Evolutionary conservation across 2,329 filamentous ascomycete genomes (phyloP).

Genomic region (Catunica adiposa): DNA sequence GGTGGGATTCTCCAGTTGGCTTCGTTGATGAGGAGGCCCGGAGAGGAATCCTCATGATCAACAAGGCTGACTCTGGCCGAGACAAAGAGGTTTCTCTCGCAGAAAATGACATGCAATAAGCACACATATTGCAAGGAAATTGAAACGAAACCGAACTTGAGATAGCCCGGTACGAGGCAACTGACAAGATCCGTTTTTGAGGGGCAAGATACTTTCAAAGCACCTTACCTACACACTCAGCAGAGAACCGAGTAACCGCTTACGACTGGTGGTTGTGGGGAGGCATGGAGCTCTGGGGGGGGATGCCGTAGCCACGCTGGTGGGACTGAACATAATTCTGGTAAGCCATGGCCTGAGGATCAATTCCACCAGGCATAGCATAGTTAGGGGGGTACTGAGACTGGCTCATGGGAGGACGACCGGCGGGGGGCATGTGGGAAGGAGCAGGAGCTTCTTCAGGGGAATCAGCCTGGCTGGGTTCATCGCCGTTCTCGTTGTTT

Average conservation of each 20-base stretch:
- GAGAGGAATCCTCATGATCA: neutral
- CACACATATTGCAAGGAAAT: no score
- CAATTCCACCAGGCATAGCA: slow-evolving; percentile 49
- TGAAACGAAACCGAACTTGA: slow-evolving; percentile 41
- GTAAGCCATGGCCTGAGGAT: slow-evolving; percentile 53
- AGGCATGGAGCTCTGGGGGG: slow-evolving; percentile 59
- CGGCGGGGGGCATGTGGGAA: slow-evolving; percentile 49
- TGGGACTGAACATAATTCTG: slow-evolving; percentile 66
- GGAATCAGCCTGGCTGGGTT: slow-evolving; percentile 63
- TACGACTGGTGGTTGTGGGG: slow-evolving; percentile 70
- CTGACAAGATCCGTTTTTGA: slow-evolving; percentile 10
- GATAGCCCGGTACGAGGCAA: slow-evolving; percentile 17
- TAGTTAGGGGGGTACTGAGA: slow-evolving; percentile 38
- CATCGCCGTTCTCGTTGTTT: slow-evolving; percentile 64
- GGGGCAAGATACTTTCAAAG: no score
- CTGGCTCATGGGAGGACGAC: slow-evolving; percentile 25
- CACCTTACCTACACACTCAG: neutral
- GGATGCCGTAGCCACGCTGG: slow-evolving; percentile 51
- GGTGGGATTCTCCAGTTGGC: no score
- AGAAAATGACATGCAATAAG: no score
- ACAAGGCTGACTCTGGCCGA: neutral
- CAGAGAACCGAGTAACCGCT: slow-evolving; percentile 18
- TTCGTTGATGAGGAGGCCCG: neutral
- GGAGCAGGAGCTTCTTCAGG: slow-evolving; percentile 67
- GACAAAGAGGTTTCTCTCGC: no score